Percentiles rank a stretch among this genome's conserved stretches.
Conservation (phyloP, 1,284 basidiomycete genomes). For the Gymnopus androsaceus region DNA sequence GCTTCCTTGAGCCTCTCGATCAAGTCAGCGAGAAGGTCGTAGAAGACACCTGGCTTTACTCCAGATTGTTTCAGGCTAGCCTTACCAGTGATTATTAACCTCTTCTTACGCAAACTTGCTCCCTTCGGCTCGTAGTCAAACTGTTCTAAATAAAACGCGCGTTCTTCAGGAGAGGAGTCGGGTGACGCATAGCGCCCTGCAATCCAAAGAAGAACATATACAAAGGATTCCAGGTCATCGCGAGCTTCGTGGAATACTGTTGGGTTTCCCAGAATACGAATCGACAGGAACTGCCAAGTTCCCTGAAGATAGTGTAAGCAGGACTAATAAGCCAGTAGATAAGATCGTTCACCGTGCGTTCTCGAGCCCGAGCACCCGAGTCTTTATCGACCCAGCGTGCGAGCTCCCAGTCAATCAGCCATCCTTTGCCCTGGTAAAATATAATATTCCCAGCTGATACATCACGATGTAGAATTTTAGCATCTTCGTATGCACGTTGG, state of each 20-base stretch:
- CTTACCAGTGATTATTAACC: no score
- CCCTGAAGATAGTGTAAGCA: background rate
- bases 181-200: background rate
- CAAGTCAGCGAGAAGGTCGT: no score
- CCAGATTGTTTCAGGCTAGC: no score
- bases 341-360: conserved; percentile 1
- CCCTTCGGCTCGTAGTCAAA: no score
- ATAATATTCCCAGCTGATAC: conserved; percentile 12
- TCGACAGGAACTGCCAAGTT: conserved; percentile 1
- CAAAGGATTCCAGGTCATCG: conserved; percentile 12
- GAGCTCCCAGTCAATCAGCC: conserved; percentile 11
- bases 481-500: background rate
- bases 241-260: background rate
- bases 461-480: conserved; percentile 11
- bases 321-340: background rate
- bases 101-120: no score
- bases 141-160: background rate
- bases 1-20: no score
- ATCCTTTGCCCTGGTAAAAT: background rate
- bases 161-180: background rate
- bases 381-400: background rate
- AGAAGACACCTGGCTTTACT: no score
- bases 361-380: background rate
- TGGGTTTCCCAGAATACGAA: background rate
- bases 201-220: background rate